Conservation (phyloP, 371 early-diverging fungal species). For the Conidiobolus incongruus region DNA sequence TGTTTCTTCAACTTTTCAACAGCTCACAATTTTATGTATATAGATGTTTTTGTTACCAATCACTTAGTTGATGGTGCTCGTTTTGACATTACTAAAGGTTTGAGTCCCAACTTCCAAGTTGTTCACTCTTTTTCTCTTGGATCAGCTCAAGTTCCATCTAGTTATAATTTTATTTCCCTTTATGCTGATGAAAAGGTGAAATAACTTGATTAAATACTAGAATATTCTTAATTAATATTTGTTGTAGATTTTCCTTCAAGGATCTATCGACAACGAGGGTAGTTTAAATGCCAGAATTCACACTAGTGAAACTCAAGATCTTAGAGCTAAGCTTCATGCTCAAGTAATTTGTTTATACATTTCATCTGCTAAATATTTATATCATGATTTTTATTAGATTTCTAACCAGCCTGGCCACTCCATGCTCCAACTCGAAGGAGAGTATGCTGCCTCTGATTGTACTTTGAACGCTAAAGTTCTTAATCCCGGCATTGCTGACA, state of each 20-base stretch:
- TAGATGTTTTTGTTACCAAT: slow-evolving; percentile 55
- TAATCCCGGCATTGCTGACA: slow-evolving; percentile 79
- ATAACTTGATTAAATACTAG: background rate
- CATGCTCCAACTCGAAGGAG: slow-evolving; percentile 79
- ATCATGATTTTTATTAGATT: slow-evolving; percentile 14
- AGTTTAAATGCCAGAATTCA: slow-evolving; percentile 44
- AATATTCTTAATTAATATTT: background rate
- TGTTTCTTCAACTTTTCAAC: background rate
- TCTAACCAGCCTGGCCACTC: slow-evolving; percentile 52
- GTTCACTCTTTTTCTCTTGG: slow-evolving; percentile 82
- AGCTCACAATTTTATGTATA: background rate
- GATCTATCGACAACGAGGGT: slow-evolving; percentile 79
- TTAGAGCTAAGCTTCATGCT: slow-evolving; percentile 54
- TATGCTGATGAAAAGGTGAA: slow-evolving; percentile 17
- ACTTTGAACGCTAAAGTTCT: slow-evolving; percentile 72
- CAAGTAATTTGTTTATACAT: slow-evolving; percentile 25
- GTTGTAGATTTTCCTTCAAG: slow-evolving; percentile 49
- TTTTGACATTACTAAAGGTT: slow-evolving; percentile 72
- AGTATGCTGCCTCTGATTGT: slow-evolving; percentile 72
- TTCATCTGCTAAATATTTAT: background rate
- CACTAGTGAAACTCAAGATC: slow-evolving; percentile 28
- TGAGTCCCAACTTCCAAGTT: slow-evolving; percentile 84
- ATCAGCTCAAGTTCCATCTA: slow-evolving; percentile 52
- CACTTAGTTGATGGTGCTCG: slow-evolving; percentile 86
- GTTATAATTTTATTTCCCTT: slow-evolving; percentile 56